Percentiles rank a stretch among this genome's conserved stretches.
Evolutionary conservation across 2,329 filamentous ascomycete species (phyloP).

Genomic region (Pestalotiopsis sp.): DNA sequence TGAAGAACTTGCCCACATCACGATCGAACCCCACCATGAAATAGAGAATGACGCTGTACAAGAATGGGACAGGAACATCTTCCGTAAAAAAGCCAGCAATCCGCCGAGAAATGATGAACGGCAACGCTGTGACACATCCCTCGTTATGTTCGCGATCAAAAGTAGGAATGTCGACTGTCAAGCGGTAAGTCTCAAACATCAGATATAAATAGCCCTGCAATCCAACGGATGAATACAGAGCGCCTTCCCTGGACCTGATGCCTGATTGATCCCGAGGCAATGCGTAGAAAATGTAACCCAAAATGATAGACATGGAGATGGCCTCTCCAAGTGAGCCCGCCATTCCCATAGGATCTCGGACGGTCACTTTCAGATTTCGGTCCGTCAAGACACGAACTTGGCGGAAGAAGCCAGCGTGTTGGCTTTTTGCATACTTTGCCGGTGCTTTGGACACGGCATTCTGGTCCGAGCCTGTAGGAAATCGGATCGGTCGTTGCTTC

Average conservation of each 20-base stretch:
- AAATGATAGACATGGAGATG: constrained; percentile 70
- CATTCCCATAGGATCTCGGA: constrained; percentile 78
- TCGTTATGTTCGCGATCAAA: constrained; percentile 79
- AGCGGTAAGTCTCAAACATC: constrained; percentile 74
- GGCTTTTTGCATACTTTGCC: constrained; percentile 29
- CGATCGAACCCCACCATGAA: constrained; percentile 77
- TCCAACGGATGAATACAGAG: constrained; percentile 70
- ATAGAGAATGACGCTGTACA: constrained; percentile 74
- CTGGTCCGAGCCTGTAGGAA: constrained; percentile 19
- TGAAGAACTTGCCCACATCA: constrained; percentile 67
- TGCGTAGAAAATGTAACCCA: constrained; percentile 73
- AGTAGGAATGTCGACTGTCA: constrained; percentile 73
- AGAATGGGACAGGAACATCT: constrained; percentile 71
- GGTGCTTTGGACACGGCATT: constrained; percentile 11
- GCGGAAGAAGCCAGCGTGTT: constrained; percentile 59
- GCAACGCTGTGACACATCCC: constrained; percentile 69
- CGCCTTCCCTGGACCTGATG: constrained; percentile 74
- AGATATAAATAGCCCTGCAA: constrained; percentile 78
- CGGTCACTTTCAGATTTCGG: constrained; percentile 71
- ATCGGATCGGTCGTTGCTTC: constrained; percentile 34
- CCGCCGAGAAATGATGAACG: constrained; percentile 71
- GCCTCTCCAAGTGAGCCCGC: constrained; percentile 71
- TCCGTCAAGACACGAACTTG: constrained; percentile 69
- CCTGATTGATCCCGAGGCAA: constrained; percentile 68
- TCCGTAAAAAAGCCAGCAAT: constrained; percentile 71